Percentiles rank a stretch among this genome's conserved stretches.
These are phyloP conservation scores for Neurospora tetraspora DNA, from an alignment of 495 filamentous ascomycete species.

Conservation along the genomic window DNA sequence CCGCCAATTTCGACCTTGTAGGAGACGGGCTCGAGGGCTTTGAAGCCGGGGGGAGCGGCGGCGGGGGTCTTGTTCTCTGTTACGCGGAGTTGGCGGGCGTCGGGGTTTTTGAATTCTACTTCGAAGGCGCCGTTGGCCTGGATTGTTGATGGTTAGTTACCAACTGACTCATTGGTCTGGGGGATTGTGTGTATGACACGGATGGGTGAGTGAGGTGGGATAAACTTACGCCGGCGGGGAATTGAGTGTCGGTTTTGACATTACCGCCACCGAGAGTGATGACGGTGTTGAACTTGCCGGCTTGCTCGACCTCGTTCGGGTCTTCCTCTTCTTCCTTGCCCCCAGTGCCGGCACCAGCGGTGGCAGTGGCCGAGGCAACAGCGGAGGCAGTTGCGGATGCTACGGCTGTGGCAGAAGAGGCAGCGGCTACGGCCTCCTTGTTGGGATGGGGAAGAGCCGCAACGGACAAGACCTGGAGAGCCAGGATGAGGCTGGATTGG, in stretches of 20 bases:
- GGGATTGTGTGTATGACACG: background rate
- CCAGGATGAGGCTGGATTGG: conserved; percentile 12
- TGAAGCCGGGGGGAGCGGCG: conserved; percentile 23
- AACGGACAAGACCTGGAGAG: conserved; percentile 16
- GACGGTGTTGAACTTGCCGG: conserved; percentile 13
- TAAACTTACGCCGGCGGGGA: conserved; percentile 18
- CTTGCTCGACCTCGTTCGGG: conserved; percentile 18
- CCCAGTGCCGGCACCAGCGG: background rate
- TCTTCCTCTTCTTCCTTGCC: conserved; percentile 9
- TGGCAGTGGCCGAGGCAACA: background rate
- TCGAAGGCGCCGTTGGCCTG: conserved; percentile 26
- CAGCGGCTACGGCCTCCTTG: background rate
- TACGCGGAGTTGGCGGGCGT: conserved; percentile 19
- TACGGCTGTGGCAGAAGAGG: background rate
- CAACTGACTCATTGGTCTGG: background rate
- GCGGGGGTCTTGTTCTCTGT: conserved; percentile 26
- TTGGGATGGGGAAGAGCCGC: conserved; percentile 12
- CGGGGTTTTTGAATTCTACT: conserved; percentile 26
- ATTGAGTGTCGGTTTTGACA: conserved; percentile 20
- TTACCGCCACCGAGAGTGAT: conserved; percentile 16
- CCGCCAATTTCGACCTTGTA: conserved; percentile 22
- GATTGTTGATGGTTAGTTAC: background rate
- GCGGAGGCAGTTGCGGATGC: background rate
- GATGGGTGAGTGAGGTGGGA: background rate
- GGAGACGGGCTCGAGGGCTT: conserved; percentile 23